A percentile compares a stretch with the other conserved stretches of the same genome.
Evolutionary conservation across 305 asterid species (phyloP).

Genomic region (Fraxinus paxiana): DNA sequence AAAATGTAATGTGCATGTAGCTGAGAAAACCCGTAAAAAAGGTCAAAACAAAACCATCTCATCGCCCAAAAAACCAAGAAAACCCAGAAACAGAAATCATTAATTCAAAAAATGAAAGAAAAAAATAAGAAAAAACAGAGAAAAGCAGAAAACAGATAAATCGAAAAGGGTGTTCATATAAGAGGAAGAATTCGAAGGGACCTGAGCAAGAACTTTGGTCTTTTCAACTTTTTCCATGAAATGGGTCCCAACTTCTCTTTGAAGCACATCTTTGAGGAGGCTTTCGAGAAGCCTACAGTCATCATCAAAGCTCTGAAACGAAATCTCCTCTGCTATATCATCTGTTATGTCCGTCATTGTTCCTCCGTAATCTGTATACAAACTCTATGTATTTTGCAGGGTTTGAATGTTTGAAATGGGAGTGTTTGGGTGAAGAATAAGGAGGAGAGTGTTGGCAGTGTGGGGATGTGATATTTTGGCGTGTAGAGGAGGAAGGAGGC

Average conservation of each 20-base stretch:
- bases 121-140: no score
- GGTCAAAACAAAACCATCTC: neutral
- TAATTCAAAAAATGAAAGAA: neutral
- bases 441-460: neutral
- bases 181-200: slow-evolving; percentile 5
- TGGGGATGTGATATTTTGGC: neutral
- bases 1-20: neutral
- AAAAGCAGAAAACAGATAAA: neutral
- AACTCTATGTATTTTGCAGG: neutral
- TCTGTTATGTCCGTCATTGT: slow-evolving; percentile 83
- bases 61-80: neutral
- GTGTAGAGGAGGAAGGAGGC: neutral
- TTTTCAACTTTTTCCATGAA: slow-evolving; percentile 80
- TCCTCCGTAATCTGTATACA: neutral
- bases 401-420: neutral
- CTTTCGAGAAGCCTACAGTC: slow-evolving; percentile 73
- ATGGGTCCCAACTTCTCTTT: slow-evolving; percentile 67
- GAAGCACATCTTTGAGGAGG: slow-evolving; percentile 84
- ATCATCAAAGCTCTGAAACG: slow-evolving; percentile 89
- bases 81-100: neutral
- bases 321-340: slow-evolving; percentile 91
- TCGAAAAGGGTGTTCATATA: neutral
- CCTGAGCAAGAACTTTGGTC: slow-evolving; percentile 86
- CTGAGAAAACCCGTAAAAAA: neutral
- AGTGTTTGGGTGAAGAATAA: neutral